Conservation (phyloP, 192 early-diverging fungal genomes). For the Entomortierella chlamydospora region DNA sequence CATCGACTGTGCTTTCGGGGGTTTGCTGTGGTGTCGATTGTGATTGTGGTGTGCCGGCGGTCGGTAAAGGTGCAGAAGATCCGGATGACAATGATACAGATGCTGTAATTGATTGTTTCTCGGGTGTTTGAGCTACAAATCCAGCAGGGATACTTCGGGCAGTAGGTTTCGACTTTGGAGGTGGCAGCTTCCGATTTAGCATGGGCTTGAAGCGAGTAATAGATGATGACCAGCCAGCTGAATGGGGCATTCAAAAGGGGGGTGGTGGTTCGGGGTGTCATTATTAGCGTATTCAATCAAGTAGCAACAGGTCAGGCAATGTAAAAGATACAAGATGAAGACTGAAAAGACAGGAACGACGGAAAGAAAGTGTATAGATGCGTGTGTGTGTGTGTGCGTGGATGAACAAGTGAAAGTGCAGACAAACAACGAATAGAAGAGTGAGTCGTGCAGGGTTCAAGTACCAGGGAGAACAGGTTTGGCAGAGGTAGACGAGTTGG, state of each 20-base stretch:
- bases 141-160: conserved; percentile 27
- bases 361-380: neutral
- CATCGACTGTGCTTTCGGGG: conserved; percentile 21
- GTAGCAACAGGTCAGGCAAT: neutral
- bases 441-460: neutral
- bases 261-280: neutral
- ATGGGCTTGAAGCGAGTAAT: conserved; percentile 57
- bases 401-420: neutral
- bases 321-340: too few relatives aligned
- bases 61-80: neutral
- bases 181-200: conserved; percentile 59
- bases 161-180: conserved; percentile 62
- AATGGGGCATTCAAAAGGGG: neutral
- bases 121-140: conserved; percentile 14
- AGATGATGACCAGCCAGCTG: conserved; percentile 56
- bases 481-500: neutral
- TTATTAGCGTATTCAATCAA: conserved; percentile 15
- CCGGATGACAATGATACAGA: neutral
- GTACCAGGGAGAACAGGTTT: conserved; percentile 49
- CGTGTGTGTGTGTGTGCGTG: neutral
- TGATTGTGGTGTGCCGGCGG: neutral
- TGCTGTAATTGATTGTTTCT: neutral
- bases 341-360: neutral
- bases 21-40: neutral
- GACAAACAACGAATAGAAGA: neutral